Base-by-base conservation (phyloP, 1,139 yeast species). In the Taphrina deformans region DNA sequence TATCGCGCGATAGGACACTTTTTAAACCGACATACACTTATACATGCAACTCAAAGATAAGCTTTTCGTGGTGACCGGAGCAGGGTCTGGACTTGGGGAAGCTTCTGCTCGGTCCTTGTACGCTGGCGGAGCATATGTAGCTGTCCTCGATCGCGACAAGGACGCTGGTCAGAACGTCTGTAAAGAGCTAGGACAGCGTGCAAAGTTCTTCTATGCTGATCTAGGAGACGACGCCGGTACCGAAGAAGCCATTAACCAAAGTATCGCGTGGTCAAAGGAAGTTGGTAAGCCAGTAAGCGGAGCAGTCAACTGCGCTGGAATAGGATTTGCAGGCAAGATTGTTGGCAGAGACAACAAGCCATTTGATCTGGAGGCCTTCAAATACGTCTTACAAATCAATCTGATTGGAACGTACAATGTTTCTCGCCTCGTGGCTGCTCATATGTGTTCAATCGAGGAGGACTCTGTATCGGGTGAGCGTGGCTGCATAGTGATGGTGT, bases 241-340 rank as follows among this genome's bases (percentile, higher is more conserved):
- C 16, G 67, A 60, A 51, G 33, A 26, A 18, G 67, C 65, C 4
- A 68, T 67, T 21, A 67, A 56, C 44, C 59, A 44, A 12, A 67
- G 51, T 21, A 62, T 55, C 10, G 55, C 26, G 33, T 67, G 69
- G 69, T 56, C 67, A 3, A 23, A 48, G 7, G 12, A 27, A n/a
- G 33, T 65, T 5, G 50, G 41, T 9, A 40, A 26, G 16, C 68
- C 65, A 7, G 41, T 68, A 21, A 65, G 68, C 5, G 69, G 70
- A 5, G 65, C 56, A 4, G 69, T 67, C 29, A 59, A 62, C 27
- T 68, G 69, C n/a, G 70, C 70, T 10, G 70, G 70, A n/a, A 61
- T 68, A 6, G 67, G 58, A 16, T 64, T 59, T 52, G 68, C 62
- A n/a, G 41, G 52, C 16, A 44, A 66, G 66, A 48, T 62, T 14